Conservation (phyloP, 768 basidiomycete genomes). For the Infundibulicybe gibba region DNA sequence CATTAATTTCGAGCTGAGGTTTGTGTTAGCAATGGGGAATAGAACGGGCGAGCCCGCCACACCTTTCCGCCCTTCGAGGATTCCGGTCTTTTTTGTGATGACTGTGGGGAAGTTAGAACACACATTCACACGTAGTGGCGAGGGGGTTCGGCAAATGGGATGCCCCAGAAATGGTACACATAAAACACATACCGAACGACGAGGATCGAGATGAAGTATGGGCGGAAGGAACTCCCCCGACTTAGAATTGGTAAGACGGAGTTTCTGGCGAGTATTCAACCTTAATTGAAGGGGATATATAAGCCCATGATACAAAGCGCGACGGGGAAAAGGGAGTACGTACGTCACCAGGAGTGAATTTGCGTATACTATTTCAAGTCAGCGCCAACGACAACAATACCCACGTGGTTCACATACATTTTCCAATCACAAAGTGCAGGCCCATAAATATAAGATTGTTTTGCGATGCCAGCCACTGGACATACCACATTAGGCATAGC, state of each 20-base stretch:
- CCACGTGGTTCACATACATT: slow-evolving; percentile 24
- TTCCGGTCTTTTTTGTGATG: neutral
- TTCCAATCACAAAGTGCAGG: slow-evolving; percentile 45
- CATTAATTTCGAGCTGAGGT: slow-evolving; percentile 7
- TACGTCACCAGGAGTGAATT: neutral
- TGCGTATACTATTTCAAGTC: neutral
- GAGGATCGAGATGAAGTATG: slow-evolving; percentile 2
- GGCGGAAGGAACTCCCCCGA: slow-evolving; percentile 5
- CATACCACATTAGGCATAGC: neutral
- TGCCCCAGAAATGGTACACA: neutral
- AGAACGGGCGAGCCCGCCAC: neutral
- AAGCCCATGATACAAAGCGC: no score
- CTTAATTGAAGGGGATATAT: slow-evolving; percentile 1
- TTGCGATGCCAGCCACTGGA: neutral
- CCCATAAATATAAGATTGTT: slow-evolving; percentile 44
- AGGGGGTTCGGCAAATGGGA: neutral
- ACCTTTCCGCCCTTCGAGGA: neutral
- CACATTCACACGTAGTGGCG: neutral
- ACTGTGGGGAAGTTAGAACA: neutral
- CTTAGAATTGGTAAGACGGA: slow-evolving; percentile 11
- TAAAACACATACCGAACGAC: slow-evolving; percentile 2
- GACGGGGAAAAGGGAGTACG: no score
- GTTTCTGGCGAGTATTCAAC: slow-evolving; percentile 17
- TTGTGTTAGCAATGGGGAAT: neutral
- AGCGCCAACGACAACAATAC: neutral